Evolutionary conservation across 2,329 filamentous ascomycete genomes (phyloP).

Genomic region (Fusarium camptoceras): DNA sequence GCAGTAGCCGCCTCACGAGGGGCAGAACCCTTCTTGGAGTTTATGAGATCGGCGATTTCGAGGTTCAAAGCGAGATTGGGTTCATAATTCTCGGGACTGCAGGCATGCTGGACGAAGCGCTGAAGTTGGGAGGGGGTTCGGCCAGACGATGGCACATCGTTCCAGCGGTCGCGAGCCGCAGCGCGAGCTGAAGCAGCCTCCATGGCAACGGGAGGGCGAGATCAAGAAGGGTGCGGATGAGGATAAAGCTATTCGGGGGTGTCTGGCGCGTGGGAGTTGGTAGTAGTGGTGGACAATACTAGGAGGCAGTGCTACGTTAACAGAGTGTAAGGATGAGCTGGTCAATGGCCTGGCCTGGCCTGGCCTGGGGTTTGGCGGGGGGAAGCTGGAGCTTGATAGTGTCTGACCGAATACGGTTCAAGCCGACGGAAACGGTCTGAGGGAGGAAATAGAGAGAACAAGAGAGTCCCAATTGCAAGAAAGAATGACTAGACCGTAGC

Average conservation of each 20-base stretch:
- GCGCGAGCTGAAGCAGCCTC: slow-evolving; percentile 96
- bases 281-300: slow-evolving; percentile 1
- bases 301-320: slow-evolving; percentile 11
- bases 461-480: not conserved
- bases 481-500: not conserved
- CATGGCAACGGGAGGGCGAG: slow-evolving; percentile 61
- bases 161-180: slow-evolving; percentile 94
- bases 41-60: slow-evolving; percentile 96
- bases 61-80: slow-evolving; percentile 96
- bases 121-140: slow-evolving; percentile 87
- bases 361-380: slow-evolving; percentile 16
- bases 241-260: slow-evolving; percentile 5
- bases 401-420: slow-evolving; percentile 23
- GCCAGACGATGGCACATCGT: slow-evolving; percentile 73
- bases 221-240: not conserved
- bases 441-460: not conserved
- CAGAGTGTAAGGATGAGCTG: slow-evolving; percentile 34
- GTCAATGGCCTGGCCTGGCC: slow-evolving; percentile 7
- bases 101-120: slow-evolving; percentile 95
- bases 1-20: slow-evolving; percentile 94
- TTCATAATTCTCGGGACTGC: slow-evolving; percentile 97
- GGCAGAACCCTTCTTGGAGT: slow-evolving; percentile 95
- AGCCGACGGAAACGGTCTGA: slow-evolving; percentile 23
- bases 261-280: slow-evolving; percentile 18
- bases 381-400: slow-evolving; percentile 20